Conservation (phyloP, 2,329 filamentous ascomycete species). For the Ascochyta rabiei region DNA sequence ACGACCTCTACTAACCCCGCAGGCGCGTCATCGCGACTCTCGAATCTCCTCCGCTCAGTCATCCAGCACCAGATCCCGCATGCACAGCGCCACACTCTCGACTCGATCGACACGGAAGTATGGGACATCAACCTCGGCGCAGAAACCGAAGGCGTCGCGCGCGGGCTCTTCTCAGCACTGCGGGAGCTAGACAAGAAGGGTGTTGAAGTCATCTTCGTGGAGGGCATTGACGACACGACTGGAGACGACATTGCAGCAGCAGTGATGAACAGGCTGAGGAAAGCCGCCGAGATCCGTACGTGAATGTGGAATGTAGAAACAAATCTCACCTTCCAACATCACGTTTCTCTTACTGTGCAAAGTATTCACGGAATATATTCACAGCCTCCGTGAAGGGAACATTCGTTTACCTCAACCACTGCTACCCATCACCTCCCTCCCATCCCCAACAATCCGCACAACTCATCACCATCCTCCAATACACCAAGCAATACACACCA, state of each 20-base stretch:
- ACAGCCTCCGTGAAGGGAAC: not conserved
- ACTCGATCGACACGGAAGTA: constrained; percentile 35
- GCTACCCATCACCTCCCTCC: no score
- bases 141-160: constrained; percentile 75
- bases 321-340: no score
- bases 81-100: constrained; percentile 27
- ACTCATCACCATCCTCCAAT: not conserved
- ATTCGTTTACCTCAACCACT: no score
- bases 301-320: not conserved
- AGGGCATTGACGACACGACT: constrained; percentile 74
- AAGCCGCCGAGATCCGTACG: constrained; percentile 50
- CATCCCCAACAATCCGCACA: no score
- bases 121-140: constrained; percentile 77
- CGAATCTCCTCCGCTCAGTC: constrained; percentile 45
- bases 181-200: constrained; percentile 80
- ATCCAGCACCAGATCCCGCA: constrained; percentile 43
- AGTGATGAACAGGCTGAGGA: constrained; percentile 59
- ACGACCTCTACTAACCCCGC: not conserved
- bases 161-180: constrained; percentile 85
- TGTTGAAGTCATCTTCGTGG: constrained; percentile 86
- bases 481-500: not conserved
- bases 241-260: constrained; percentile 82
- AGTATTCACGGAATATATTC: not conserved
- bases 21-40: constrained; percentile 13
- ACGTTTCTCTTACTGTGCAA: no score